Evolutionary conservation across 371 early-diverging fungal genomes (phyloP), one percentile per base, ranked within the genome.

Genomic region (Smittium culicis): DNA sequence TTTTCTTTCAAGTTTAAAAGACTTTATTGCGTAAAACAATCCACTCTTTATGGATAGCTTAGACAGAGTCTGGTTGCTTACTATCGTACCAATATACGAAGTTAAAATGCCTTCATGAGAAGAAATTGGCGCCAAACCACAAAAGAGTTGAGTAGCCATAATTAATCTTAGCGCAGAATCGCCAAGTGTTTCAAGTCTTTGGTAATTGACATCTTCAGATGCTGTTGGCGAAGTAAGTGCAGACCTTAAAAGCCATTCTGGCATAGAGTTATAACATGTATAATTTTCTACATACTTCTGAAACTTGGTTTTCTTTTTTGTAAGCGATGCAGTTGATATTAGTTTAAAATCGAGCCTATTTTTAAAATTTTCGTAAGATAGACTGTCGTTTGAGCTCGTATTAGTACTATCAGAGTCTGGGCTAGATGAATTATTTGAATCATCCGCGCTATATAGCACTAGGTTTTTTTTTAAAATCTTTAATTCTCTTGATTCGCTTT

Each of bases 181-280:
- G 1, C 99, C 99, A 0, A 98, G 77, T 5, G 89, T 88, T 77
- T 98, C 98, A 0, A 98, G 79, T 3, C 98, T 88, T 77, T 98
- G 95, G 70, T 98, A 98, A 70, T 92, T 82, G 68, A 79, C 81
- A 2, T 80, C 82, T 70, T 83, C 76, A 68, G 78, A 81, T 0
- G 93, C 83, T 14, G 86, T 78, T 0, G 90, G 81, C 0, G 88
- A 77, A 0, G 88, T 88, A 69, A 92, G 84, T 0, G 94, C 95
- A 67, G 81, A 77, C 29, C 87, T 80, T 45, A 93, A 73, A 0
- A 81, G 68, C 63, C 63, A 62, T 3, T 34, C 17, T 30, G 17
- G 63, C 63, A 33, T 2, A 24, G 20, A 8, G 20, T 45, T 45
- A 20, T 45, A 14, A 45, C 45, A 14, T 8, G 45, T 14, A 20